Evolutionary conservation across 805 yeast species (phyloP), one percentile per base, ranked within the genome.

Genomic region (Candida parachauliodes): DNA sequence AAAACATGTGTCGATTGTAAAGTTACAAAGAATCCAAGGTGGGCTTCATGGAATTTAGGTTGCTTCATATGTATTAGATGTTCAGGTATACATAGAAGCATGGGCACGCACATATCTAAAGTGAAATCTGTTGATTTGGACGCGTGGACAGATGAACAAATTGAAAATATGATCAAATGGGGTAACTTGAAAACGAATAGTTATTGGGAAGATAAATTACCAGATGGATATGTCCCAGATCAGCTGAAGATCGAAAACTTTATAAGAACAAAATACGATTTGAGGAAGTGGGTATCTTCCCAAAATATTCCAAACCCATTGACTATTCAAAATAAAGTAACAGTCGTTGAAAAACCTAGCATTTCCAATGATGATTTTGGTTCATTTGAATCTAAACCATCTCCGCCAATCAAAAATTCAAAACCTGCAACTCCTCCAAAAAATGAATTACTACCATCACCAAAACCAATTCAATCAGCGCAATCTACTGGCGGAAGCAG

Each of bases 11-110:
- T 89, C 2, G 98, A 91, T 60, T 91, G 98, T 64, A 91, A 93
- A 59, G 74, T 80, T 0, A 75, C 91, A 10, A 74, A 83, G 24
- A 95, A 91, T 60, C 98, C 98, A 16, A 74, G 98, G 38, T 91
- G 98, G 98, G 96, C 98, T 8, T 82, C 94, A 14, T 91, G 97
- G 96, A 88, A 83, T 50, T 60, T 91, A 37, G 98, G 98, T 17
- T 79, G 93, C 40, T 89, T 93, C 53, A 76, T 91, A 28, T 91
- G 98, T 60, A 91, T 91, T 46, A 74, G 93, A 51, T 91, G 98
- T 61, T 89, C 97, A 1, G 98, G 98, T 1, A 84, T 91, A 45
- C 98, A 91, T 58, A 73, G 98, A 55, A 78, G 91, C 36, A 79
- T 91, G 82, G 98, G 98, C 1, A 89, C 97, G 0, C 98, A 91